phyloP scores from a whole-genome alignment of 176 grass and related monocot genomes.

The Saccharum officinarum region DNA sequence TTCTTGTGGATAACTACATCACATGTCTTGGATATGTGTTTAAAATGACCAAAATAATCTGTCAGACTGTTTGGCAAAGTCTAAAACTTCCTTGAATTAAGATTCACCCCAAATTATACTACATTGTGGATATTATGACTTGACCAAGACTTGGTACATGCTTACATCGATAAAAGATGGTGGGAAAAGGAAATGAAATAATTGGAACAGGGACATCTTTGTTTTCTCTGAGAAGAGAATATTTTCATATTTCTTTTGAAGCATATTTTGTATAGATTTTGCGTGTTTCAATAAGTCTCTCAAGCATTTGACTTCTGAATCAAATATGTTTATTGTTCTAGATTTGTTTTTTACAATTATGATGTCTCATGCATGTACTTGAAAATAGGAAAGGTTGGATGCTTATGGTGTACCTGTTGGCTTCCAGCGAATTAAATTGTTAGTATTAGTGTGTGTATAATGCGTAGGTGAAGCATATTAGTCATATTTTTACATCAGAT shows the following conservation, averaged over 20 bases:
- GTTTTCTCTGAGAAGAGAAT: background rate
- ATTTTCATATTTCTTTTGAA: background rate
- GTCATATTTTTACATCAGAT: background rate
- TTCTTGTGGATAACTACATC: conserved; percentile 47
- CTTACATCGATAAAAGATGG: conserved; percentile 2
- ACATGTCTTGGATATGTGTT: conserved; percentile 18
- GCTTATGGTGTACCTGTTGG: background rate
- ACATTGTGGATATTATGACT: conserved; percentile 1
- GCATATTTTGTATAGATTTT: background rate
- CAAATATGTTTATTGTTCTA: conserved; percentile 9
- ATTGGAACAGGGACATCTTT: background rate
- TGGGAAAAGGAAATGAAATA: conserved; percentile 14
- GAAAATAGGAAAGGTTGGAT: background rate
- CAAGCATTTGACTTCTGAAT: background rate
- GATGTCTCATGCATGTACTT: background rate
- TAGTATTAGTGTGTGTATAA: background rate
- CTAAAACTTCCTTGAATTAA: conserved; percentile 8
- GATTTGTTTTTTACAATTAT: background rate
- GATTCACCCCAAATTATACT: background rate
- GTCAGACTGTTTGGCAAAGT: background rate
- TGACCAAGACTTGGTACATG: conserved; percentile 4
- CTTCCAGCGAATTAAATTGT: background rate
- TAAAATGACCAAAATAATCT: conserved; percentile 3
- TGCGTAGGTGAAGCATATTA: background rate
- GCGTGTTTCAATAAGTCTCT: background rate